phyloP scores from a whole-genome alignment of 805 yeast genomes.

The Nakazawaea peltata region DNA sequence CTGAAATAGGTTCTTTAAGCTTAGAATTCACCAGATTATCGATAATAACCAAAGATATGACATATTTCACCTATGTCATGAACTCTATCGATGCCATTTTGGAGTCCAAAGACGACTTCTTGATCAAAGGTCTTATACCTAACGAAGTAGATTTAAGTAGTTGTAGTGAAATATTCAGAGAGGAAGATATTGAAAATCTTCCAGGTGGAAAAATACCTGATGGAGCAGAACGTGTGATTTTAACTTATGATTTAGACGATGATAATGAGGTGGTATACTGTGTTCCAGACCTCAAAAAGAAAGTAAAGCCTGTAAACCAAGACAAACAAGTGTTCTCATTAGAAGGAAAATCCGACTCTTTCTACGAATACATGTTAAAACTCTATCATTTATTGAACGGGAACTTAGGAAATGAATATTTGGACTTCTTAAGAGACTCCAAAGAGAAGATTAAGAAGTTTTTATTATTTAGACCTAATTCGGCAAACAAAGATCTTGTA shows the following conservation, averaged over 20 bases:
- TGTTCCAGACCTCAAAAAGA: background rate
- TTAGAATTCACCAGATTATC: constrained; percentile 46
- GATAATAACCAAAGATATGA: constrained; percentile 38
- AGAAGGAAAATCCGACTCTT: constrained; percentile 26
- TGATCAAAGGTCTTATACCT: constrained; percentile 36
- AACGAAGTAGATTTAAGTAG: constrained; percentile 41
- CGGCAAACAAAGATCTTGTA: constrained; percentile 25
- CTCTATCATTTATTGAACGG: constrained; percentile 35
- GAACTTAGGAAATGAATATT: constrained; percentile 26
- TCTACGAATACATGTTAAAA: constrained; percentile 42
- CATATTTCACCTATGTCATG: constrained; percentile 39
- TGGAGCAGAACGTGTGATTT: constrained; percentile 1
- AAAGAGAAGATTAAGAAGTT: constrained; percentile 28
- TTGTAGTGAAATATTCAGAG: constrained; percentile 21
- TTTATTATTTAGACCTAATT: constrained; percentile 36
- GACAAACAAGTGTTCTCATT: constrained; percentile 5
- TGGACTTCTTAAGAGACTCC: constrained; percentile 23
- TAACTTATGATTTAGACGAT: constrained; percentile 6
- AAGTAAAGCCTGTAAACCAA: background rate
- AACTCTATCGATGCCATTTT: constrained; percentile 9
- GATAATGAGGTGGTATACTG: constrained; percentile 10
- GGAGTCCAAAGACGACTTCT: constrained; percentile 22
- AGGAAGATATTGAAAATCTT: background rate
- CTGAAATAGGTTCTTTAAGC: constrained; percentile 41
- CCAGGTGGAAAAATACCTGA: background rate